A percentile compares a stretch with the other conserved stretches of the same genome.
phyloP scores from a whole-genome alignment of 495 filamentous ascomycete genomes.

The Cercophora newfieldiana region DNA sequence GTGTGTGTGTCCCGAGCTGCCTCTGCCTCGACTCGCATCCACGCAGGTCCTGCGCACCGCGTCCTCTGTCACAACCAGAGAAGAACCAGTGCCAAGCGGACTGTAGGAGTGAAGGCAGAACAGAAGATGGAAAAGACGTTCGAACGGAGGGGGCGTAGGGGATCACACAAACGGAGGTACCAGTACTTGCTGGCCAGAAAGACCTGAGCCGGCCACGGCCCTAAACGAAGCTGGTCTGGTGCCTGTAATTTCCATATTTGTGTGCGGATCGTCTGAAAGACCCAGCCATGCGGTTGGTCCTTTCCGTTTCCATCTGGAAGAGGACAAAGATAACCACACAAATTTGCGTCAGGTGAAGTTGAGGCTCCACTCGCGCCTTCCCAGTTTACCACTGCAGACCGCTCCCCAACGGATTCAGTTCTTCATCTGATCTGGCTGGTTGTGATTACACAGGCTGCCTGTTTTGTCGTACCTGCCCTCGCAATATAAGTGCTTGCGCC shows the following conservation, averaged over 20 bases:
- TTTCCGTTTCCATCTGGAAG: constrained; percentile 11
- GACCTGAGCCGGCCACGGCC: neutral
- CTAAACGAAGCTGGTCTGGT: neutral
- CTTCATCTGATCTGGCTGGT: neutral
- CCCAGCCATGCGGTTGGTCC: neutral
- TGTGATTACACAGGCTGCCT: constrained; percentile 5
- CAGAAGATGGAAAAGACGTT: neutral
- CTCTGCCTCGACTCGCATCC: neutral
- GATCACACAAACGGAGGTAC: constrained; percentile 10
- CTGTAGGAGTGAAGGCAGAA: neutral
- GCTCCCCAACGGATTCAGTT: neutral
- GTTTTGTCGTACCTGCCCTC: constrained; percentile 14
- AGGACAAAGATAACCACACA: neutral
- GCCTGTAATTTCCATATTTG: constrained; percentile 11
- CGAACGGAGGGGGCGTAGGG: neutral
- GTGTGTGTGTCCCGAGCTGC: constrained; percentile 6
- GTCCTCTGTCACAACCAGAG: constrained; percentile 1
- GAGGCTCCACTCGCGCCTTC: constrained; percentile 8
- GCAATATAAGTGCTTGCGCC: constrained; percentile 18
- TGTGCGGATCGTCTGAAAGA: neutral
- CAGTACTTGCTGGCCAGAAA: neutral
- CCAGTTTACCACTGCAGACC: neutral
- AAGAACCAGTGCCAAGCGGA: neutral
- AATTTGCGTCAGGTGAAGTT: neutral
- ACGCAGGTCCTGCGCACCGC: constrained; percentile 1